Conservation (phyloP, 352 stramenopile genomes). For the Peronospora belbahrii region DNA sequence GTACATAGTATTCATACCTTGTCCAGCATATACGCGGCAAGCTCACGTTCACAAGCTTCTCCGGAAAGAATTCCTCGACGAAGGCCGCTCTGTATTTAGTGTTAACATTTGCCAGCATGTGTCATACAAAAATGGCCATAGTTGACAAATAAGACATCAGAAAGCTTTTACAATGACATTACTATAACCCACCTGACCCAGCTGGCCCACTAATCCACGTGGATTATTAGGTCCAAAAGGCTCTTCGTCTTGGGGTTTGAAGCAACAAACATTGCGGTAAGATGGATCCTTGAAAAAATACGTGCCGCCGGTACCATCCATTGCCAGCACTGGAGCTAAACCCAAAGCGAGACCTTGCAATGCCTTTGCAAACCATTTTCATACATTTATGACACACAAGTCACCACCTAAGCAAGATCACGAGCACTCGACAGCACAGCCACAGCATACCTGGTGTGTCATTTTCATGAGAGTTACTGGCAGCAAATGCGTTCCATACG, state of each 20-base stretch:
- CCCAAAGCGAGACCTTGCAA: slow-evolving; percentile 87
- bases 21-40: slow-evolving; percentile 96
- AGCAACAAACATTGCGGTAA: slow-evolving; percentile 92
- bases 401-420: not conserved
- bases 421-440: not conserved
- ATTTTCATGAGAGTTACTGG: slow-evolving; percentile 77
- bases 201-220: slow-evolving; percentile 81
- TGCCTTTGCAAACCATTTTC: slow-evolving; percentile 30
- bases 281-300: slow-evolving; percentile 95
- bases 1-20: slow-evolving; percentile 35
- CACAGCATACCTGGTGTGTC: slow-evolving; percentile 48
- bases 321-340: slow-evolving; percentile 86
- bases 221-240: slow-evolving; percentile 97
- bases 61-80: slow-evolving; percentile 91
- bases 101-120: not conserved
- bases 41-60: slow-evolving; percentile 94
- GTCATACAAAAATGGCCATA: not conserved
- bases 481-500: slow-evolving; percentile 67
- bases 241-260: slow-evolving; percentile 98
- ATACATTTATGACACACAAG: not conserved
- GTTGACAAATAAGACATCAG: not conserved
- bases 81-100: slow-evolving; percentile 51
- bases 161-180: not conserved
- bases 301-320: slow-evolving; percentile 95
- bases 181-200: slow-evolving; percentile 53